Conservation (phyloP, 1,284 basidiomycete genomes). For the Tremellales sp. region DNA sequence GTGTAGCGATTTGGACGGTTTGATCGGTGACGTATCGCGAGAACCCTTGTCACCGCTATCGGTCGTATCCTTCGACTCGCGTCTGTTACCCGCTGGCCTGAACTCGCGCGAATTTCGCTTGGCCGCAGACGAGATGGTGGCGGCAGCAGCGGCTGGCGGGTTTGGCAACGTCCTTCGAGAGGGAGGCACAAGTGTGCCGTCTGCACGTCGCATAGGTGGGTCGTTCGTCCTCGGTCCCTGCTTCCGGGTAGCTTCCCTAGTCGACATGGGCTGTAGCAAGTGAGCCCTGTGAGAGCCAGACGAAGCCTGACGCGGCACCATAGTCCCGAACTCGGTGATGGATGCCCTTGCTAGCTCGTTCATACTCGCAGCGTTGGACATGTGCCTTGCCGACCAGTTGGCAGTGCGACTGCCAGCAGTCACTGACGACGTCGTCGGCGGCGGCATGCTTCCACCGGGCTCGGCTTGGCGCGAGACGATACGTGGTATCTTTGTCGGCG, state of each 20-base stretch:
- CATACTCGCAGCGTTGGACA: constrained; percentile 17
- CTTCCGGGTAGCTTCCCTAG: constrained; percentile 19
- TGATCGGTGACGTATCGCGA: constrained; percentile 19
- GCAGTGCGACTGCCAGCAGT: constrained; percentile 7
- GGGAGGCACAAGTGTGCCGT: constrained; percentile 17
- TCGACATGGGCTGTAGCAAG: constrained; percentile 39
- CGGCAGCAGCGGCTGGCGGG: constrained; percentile 36
- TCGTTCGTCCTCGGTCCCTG: constrained; percentile 11
- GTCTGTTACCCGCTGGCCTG: constrained; percentile 9
- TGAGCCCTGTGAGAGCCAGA: constrained; percentile 35
- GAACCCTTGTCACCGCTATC: constrained; percentile 11
- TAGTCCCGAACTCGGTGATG: constrained; percentile 27
- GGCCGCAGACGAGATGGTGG: constrained; percentile 39
- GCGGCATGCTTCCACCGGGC: constrained; percentile 19
- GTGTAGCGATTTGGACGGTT: constrained; percentile 41
- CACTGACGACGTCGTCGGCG: constrained; percentile 17
- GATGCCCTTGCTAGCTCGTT: constrained; percentile 10
- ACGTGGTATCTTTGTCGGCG: constrained; percentile 88
- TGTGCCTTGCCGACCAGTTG: constrained; percentile 11
- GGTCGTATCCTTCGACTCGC: constrained; percentile 18
- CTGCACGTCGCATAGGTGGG: constrained; percentile 9
- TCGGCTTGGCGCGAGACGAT: constrained; percentile 60
- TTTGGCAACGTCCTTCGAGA: constrained; percentile 62
- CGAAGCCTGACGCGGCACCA: constrained; percentile 19
- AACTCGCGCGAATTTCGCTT: constrained; percentile 32